A percentile compares a stretch with the other conserved stretches of the same genome.
Evolutionary conservation across 257 asterid species (phyloP).

Genomic region (Salvia hispanica): DNA sequence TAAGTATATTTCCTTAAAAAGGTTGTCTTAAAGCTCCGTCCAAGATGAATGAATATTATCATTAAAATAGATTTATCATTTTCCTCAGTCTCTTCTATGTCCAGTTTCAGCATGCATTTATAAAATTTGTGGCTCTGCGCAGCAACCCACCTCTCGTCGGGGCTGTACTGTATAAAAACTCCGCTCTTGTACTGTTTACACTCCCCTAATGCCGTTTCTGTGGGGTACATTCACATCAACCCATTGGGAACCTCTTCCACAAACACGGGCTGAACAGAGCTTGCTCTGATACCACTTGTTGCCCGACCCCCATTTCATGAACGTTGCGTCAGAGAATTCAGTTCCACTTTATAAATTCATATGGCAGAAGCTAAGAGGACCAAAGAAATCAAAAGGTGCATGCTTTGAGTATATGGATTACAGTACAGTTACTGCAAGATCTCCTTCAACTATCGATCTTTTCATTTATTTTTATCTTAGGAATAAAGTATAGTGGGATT

Average conservation of each 20-base stretch:
- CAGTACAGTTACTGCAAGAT: background rate
- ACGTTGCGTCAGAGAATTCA: too few species aligned
- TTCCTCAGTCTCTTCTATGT: background rate
- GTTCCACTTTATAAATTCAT: too few species aligned
- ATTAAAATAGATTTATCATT: constrained; percentile 22
- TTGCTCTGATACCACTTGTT: background rate
- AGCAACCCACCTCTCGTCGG: too few species aligned
- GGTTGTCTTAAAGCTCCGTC: constrained; percentile 13
- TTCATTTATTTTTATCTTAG: background rate
- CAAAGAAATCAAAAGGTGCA: background rate
- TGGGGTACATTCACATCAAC: too few species aligned
- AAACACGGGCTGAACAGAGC: background rate
- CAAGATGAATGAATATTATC: constrained; percentile 11
- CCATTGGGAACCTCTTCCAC: too few species aligned
- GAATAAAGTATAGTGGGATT: background rate
- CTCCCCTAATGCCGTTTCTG: too few species aligned
- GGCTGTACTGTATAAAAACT: too few species aligned
- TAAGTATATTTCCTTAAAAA: constrained; percentile 30
- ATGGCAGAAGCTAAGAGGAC: background rate
- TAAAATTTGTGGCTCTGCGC: too few species aligned
- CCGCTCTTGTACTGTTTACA: too few species aligned
- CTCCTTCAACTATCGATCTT: background rate
- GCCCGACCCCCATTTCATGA: too few species aligned
- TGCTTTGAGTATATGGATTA: background rate
- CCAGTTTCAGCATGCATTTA: background rate